These are phyloP conservation scores for Beta lomatogona DNA, from an alignment of 179 eudicot species.

Conservation along the genomic window DNA sequence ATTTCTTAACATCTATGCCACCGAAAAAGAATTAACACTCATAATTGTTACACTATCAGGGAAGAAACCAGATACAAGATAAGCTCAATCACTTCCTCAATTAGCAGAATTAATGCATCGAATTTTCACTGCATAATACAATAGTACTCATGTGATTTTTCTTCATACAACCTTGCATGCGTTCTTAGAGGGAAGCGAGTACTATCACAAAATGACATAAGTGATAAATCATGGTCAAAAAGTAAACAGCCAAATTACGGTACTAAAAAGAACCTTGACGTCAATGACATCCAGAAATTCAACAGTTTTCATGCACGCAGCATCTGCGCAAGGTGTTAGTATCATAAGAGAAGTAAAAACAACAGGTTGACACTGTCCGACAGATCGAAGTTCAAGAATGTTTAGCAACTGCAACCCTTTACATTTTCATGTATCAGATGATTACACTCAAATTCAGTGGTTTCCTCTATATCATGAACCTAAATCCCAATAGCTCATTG, in stretches of 20 bases:
- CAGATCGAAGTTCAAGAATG: neutral
- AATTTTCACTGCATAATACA: neutral
- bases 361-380: neutral
- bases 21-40: constrained; percentile 7
- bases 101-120: neutral
- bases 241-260: neutral
- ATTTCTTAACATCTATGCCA: constrained; percentile 17
- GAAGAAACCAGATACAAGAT: neutral
- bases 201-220: neutral
- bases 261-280: neutral
- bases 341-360: neutral
- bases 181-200: neutral
- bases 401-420: neutral
- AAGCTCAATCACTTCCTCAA: neutral
- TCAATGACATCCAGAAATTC: neutral
- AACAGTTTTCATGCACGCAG: neutral
- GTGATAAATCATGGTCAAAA: neutral
- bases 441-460: too few species aligned
- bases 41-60: neutral
- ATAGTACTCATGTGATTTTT: neutral
- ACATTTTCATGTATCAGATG: too few species aligned
- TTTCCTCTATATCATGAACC: neutral
- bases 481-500: neutral
- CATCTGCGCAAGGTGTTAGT: neutral
- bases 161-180: neutral